Evolutionary conservation across 2,329 filamentous ascomycete species (phyloP).

Genomic region (Cadophora luteo-olivacea): DNA sequence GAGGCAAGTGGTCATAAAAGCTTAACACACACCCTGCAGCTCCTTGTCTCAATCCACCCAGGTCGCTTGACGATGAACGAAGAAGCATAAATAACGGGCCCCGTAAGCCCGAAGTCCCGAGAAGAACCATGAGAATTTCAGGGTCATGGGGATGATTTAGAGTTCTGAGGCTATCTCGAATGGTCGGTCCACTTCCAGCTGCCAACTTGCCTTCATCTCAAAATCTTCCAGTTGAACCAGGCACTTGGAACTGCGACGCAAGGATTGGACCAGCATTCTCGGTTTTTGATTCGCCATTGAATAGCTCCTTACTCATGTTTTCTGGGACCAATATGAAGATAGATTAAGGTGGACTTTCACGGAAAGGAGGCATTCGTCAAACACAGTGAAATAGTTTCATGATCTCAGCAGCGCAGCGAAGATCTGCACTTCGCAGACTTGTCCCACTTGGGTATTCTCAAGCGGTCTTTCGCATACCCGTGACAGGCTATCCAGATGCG

Average conservation of each 20-base stretch:
- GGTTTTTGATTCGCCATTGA: background rate
- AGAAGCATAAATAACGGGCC: background rate
- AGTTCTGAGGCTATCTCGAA: constrained; percentile 12
- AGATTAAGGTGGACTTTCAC: background rate
- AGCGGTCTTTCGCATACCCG: constrained; percentile 1
- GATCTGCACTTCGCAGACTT: background rate
- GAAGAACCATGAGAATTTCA: background rate
- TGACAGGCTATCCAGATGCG: constrained; percentile 3
- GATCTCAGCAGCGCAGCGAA: background rate
- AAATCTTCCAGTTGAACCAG: background rate
- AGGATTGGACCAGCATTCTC: background rate
- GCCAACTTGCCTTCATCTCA: background rate
- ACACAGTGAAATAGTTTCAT: background rate
- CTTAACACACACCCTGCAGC: constrained; percentile 11
- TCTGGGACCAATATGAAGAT: background rate
- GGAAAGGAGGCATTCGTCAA: background rate
- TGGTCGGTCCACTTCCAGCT: background rate
- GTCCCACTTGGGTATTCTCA: background rate
- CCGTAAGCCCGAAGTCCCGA: constrained; percentile 3
- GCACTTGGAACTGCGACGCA: constrained; percentile 2
- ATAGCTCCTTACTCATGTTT: background rate
- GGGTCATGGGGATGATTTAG: constrained; percentile 11
- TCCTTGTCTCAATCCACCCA: background rate
- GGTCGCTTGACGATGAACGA: background rate
- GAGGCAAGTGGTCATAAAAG: constrained; percentile 4